Conservation (phyloP, 228 moss, liverwort and hornwort genomes). For the Sphagnum magellanicum region DNA sequence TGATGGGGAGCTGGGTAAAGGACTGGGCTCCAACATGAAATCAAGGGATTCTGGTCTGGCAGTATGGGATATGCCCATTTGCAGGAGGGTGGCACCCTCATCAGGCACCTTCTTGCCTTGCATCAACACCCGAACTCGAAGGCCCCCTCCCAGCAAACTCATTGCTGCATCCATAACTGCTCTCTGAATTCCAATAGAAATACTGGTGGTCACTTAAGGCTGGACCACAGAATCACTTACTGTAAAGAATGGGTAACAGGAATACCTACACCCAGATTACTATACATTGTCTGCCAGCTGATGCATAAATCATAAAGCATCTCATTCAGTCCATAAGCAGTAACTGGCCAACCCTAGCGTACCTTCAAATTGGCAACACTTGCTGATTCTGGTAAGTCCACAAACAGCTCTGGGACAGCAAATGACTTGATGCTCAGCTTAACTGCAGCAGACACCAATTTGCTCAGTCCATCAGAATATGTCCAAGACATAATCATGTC, state of each 20-base stretch:
- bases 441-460: conserved; percentile 55
- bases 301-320: too few species aligned
- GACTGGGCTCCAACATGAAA: conserved; percentile 96
- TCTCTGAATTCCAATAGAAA: conserved; percentile 37
- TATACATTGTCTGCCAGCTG: background rate
- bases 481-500: too few species aligned
- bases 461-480: background rate
- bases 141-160: conserved; percentile 91
- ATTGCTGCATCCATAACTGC: conserved; percentile 99
- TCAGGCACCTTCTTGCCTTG: conserved; percentile 96
- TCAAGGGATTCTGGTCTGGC: conserved; percentile 82
- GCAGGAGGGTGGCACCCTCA: conserved; percentile 79
- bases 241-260: background rate
- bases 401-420: conserved; percentile 88
- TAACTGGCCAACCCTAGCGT: background rate
- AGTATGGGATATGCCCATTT: conserved; percentile 86
- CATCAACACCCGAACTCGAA: conserved; percentile 87
- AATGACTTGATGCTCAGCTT: conserved; percentile 96
- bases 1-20: conserved; percentile 73
- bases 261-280: background rate
- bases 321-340: too few species aligned
- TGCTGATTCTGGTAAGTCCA: conserved; percentile 89
- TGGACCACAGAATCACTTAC: background rate
- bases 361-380: conserved; percentile 93
- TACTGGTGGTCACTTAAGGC: background rate